These are phyloP conservation scores for Globisporangium echinulatum DNA, from an alignment of 352 stramenopile species.

Conservation along the genomic window DNA sequence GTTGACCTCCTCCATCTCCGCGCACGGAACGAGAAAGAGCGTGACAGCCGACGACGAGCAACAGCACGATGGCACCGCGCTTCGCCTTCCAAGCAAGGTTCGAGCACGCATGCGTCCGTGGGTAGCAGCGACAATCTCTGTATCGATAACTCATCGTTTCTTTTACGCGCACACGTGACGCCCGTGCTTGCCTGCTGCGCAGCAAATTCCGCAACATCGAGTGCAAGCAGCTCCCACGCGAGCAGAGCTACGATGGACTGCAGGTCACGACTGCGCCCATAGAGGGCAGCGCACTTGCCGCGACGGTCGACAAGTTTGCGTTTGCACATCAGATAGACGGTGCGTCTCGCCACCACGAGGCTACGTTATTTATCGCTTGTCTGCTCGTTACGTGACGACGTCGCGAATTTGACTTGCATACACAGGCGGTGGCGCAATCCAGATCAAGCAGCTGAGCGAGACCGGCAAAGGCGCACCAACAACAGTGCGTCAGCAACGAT, in stretches of 20 bases:
- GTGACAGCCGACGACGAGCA: too few species aligned
- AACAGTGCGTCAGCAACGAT: constrained; percentile 11
- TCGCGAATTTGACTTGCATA: not conserved
- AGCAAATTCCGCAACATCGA: constrained; percentile 84
- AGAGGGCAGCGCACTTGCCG: constrained; percentile 44
- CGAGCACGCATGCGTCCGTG: not conserved
- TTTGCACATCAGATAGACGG: constrained; percentile 65
- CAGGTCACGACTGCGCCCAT: constrained; percentile 38
- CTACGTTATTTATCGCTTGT: too few species aligned
- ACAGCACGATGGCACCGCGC: constrained; percentile 27
- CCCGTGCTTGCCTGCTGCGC: not conserved
- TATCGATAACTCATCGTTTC: too few species aligned
- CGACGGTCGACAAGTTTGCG: constrained; percentile 34
- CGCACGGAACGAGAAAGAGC: too few species aligned
- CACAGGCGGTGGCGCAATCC: constrained; percentile 45
- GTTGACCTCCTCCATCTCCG: too few species aligned
- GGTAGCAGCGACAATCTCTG: too few species aligned
- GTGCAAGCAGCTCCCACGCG: constrained; percentile 37
- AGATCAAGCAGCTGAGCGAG: constrained; percentile 44
- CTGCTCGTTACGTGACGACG: not conserved
- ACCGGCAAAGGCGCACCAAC: constrained; percentile 28
- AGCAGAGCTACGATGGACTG: constrained; percentile 61
- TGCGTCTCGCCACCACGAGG: constrained; percentile 3
- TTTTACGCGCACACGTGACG: too few species aligned
- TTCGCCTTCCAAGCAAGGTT: constrained; percentile 49